Evolutionary conservation across 148 eudicot genomes (phyloP).

Genomic region (Polygonum aviculare): DNA sequence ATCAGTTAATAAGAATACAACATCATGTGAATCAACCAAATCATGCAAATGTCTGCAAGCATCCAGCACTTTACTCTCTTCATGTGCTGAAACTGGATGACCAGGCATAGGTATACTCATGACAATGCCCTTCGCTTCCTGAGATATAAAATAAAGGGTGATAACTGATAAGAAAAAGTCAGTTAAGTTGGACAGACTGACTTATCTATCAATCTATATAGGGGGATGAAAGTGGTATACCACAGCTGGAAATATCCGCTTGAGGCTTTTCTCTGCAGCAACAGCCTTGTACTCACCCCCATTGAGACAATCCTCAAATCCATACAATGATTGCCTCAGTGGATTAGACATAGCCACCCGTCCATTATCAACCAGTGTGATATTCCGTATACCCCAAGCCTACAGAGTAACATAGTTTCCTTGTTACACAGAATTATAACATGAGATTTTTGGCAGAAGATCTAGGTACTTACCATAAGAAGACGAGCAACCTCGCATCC

Average conservation of each 20-base stretch:
- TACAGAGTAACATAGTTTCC: conserved; percentile 21
- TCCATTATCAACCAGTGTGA: conserved; percentile 82
- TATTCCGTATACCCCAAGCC: conserved; percentile 96
- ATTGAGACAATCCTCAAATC: conserved; percentile 72
- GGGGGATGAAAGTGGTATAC: conserved; percentile 25
- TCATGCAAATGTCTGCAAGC: conserved; percentile 62
- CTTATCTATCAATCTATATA: background rate
- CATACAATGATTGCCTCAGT: conserved; percentile 83
- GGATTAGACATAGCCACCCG: conserved; percentile 96
- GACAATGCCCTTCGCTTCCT: conserved; percentile 90
- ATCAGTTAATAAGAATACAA: conserved; percentile 77
- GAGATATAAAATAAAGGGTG: conserved; percentile 5
- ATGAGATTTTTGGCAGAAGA: background rate
- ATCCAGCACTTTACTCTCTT: conserved; percentile 56
- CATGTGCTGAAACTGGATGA: conserved; percentile 64
- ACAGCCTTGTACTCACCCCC: conserved; percentile 77
- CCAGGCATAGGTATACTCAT: conserved; percentile 99
- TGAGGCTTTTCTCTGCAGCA: conserved; percentile 69
- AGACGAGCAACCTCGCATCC: conserved; percentile 98
- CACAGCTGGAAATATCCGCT: conserved; percentile 71
- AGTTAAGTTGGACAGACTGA: background rate
- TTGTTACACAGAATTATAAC: background rate
- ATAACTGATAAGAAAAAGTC: background rate
- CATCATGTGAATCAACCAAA: conserved; percentile 77
- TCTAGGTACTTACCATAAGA: conserved; percentile 60